Evolutionary conservation across 352 stramenopile genomes (phyloP).

Genomic region (Phytopythium boreale): DNA sequence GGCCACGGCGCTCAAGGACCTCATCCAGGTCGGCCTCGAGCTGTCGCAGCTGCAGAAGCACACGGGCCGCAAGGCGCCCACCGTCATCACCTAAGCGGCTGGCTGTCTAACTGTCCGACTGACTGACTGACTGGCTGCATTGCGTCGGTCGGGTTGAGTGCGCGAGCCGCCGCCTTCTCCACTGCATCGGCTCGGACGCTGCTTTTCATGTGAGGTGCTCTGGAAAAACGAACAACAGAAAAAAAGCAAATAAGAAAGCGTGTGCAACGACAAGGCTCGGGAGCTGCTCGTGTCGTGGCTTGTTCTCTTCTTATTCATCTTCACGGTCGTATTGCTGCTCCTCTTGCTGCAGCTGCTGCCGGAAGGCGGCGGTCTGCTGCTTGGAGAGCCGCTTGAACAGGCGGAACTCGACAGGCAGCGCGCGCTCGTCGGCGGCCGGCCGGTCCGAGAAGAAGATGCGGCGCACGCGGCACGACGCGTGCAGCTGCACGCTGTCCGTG

Average conservation of each 20-base stretch:
- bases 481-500: constrained; percentile 42
- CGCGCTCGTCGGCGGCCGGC: constrained; percentile 16
- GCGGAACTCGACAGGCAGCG: constrained; percentile 46
- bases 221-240: not conserved
- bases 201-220: not conserved
- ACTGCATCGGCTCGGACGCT: not conserved
- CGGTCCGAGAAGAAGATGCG: constrained; percentile 54
- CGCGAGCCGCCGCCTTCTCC: not conserved
- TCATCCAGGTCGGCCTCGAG: constrained; percentile 92
- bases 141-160: no score
- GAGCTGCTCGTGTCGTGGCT: not conserved
- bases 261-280: not conserved
- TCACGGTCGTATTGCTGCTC: not conserved
- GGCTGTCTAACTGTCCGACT: no score
- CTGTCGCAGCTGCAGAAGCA: constrained; percentile 92
- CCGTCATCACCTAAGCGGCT: constrained; percentile 95
- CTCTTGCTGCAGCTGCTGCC: constrained; percentile 9
- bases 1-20: constrained; percentile 72
- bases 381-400: constrained; percentile 46
- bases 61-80: constrained; percentile 93
- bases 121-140: no score
- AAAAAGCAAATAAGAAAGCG: not conserved
- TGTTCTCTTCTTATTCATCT: not conserved
- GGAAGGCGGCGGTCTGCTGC: constrained; percentile 17
- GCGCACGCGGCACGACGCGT: constrained; percentile 54